These are phyloP conservation scores for Trichoderma breve DNA, from an alignment of 2,329 filamentous ascomycete species.

Conservation along the genomic window DNA sequence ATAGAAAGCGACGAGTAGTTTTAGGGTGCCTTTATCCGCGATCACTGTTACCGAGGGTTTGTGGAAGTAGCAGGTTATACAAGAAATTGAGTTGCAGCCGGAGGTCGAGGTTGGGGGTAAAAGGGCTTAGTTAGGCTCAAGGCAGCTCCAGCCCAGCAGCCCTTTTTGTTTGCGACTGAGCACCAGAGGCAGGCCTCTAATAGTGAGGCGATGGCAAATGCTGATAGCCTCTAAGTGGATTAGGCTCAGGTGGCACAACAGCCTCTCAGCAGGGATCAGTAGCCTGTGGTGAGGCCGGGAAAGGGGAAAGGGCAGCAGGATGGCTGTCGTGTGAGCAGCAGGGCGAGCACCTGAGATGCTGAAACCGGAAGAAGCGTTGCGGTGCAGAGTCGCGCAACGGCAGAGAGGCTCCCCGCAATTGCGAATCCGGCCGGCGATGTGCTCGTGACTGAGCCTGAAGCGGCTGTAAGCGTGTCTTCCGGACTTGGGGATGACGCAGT, in stretches of 20 bases:
- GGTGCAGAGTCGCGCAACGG: not conserved
- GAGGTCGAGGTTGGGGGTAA: not conserved
- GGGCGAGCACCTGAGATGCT: slow-evolving; percentile 16
- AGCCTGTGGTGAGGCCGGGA: not conserved
- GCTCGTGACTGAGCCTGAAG: slow-evolving; percentile 16
- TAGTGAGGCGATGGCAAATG: not conserved
- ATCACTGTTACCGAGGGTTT: not conserved
- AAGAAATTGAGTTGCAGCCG: not conserved
- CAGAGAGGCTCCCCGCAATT: slow-evolving; percentile 9
- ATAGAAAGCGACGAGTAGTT: not conserved
- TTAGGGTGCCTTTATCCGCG: not conserved
- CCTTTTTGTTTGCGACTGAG: slow-evolving; percentile 2
- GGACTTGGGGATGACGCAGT: slow-evolving; percentile 12
- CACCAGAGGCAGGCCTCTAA: not conserved
- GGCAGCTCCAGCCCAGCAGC: not conserved
- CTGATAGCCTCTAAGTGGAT: not conserved
- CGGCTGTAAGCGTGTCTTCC: not conserved
- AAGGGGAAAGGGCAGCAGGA: not conserved
- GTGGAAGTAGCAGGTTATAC: not conserved
- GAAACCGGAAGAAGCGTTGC: slow-evolving; percentile 11
- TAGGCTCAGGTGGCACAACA: not conserved
- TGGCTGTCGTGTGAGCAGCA: slow-evolving; percentile 19
- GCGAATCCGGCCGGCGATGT: not conserved
- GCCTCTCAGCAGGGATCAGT: slow-evolving; percentile 4
- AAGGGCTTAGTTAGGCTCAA: not conserved